Conservation (phyloP, 2,329 filamentous ascomycete genomes). For the Ceratocystis cubensis region DNA sequence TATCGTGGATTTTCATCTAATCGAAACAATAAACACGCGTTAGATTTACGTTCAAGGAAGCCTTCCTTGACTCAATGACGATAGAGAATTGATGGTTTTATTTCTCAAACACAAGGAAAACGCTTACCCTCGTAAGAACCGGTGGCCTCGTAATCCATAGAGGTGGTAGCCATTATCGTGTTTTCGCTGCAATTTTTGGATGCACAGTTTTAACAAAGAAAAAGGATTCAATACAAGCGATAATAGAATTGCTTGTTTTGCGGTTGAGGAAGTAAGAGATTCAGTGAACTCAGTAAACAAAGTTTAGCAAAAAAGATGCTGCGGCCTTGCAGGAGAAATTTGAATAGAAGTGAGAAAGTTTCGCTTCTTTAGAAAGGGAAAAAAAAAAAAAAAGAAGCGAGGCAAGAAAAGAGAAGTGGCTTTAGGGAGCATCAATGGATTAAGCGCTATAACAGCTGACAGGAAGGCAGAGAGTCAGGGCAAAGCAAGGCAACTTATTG, state of each 20-base stretch:
- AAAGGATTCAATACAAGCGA: slow-evolving; percentile 24
- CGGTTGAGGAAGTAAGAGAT: not conserved
- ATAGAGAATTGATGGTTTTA: not conserved
- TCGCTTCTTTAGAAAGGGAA: not conserved
- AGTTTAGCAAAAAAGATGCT: not conserved
- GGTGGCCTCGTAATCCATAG: slow-evolving; percentile 60
- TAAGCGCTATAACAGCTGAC: slow-evolving; percentile 6
- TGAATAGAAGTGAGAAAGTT: not conserved
- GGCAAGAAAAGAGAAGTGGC: slow-evolving; percentile 1
- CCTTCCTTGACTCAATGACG: too few species aligned
- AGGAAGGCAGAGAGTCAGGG: not conserved
- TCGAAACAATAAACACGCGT: not conserved
- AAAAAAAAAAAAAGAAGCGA: not conserved
- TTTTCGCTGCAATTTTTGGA: slow-evolving; percentile 5
- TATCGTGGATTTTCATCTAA: slow-evolving; percentile 53
- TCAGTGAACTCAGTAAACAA: not conserved
- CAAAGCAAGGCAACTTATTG: not conserved
- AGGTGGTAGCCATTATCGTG: slow-evolving; percentile 45
- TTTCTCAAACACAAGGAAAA: slow-evolving; percentile 15
- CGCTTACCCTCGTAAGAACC: slow-evolving; percentile 50
- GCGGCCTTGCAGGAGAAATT: not conserved
- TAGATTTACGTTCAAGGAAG: not conserved
- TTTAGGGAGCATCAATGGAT: slow-evolving; percentile 2
- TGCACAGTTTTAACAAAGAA: slow-evolving; percentile 24
- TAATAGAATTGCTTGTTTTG: slow-evolving; percentile 16